These are phyloP conservation scores for Xerocomus spinulosus DNA, from an alignment of 768 basidiomycete genomes.

Conservation along the genomic window DNA sequence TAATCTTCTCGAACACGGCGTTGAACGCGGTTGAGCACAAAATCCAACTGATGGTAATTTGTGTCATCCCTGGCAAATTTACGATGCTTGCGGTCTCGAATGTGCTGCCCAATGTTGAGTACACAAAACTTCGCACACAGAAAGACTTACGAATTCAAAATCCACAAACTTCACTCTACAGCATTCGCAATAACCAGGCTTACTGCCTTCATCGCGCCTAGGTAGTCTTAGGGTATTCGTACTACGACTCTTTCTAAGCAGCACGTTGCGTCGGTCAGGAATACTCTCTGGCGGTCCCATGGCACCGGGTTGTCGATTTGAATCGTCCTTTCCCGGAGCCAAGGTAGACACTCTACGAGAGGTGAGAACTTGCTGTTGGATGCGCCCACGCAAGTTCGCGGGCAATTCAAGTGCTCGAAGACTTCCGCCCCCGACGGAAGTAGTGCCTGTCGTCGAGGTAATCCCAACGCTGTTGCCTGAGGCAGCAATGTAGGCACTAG, in stretches of 20 bases:
- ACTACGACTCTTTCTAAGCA: conserved; percentile 72
- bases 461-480: conserved; percentile 94
- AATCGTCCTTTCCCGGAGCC: conserved; percentile 24
- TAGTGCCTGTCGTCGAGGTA: conserved; percentile 87
- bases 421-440: conserved; percentile 52
- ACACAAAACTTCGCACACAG: not conserved
- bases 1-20: conserved; percentile 36
- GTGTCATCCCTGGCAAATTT: conserved; percentile 73
- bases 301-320: conserved; percentile 26
- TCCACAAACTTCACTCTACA: conserved; percentile 88
- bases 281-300: conserved; percentile 71
- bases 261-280: conserved; percentile 45
- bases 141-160: conserved; percentile 63
- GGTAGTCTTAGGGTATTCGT: conserved; percentile 73
- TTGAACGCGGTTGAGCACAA: conserved; percentile 58
- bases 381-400: conserved; percentile 47
- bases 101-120: conserved; percentile 50
- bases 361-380: conserved; percentile 65
- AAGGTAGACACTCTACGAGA: conserved; percentile 46
- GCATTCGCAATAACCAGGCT: conserved; percentile 97
- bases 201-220: conserved; percentile 78
- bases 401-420: conserved; percentile 49
- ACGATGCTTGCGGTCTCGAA: conserved; percentile 65
- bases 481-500: conserved; percentile 72
- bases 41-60: conserved; percentile 80